Base-by-base conservation (phyloP, 768 basidiomycete species). In the Termitomyces sp. region DNA sequence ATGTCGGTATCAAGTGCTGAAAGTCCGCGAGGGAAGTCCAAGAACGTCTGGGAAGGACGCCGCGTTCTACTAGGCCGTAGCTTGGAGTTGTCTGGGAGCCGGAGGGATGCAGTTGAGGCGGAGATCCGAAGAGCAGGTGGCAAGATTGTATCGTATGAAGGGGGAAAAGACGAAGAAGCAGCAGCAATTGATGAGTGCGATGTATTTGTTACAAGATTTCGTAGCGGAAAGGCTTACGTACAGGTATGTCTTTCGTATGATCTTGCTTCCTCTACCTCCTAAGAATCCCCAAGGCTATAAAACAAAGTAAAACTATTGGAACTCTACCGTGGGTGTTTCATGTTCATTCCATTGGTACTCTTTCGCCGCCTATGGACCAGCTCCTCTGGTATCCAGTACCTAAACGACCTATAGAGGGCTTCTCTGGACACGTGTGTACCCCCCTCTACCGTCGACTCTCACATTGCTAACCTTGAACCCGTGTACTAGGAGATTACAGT, bases 321-420 rank as follows among this genome's bases (percentile, higher is more conserved):
- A 92, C 87, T 0, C 75, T 95, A 3, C 76, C 83, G 1, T 97
- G 94, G 94, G 65, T 96, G 13, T 91, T 92, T 68, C 84, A 88
- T 66, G 86, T 91, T 6, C 80, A 91, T 59, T 78, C 83, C 0
- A 80, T 79, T 1, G 85, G 87, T 2, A 70, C 79, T 0, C 65
- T 90, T 4, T 75, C 82, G 9, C 73, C 82, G 5, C 90, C 94
- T 0, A 76, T 84, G 35, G 84, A 89, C 56, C 87, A 91, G 46
- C 76, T 96, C 1, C 72, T 94, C 7, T 94, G 94, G 74, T 96
- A 92, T 67, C 94, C 94, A 0, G 76, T 87, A 30, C 92, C 90
- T 4, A 79, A 74, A 46, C 74, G 72, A 16, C 74, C 76, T 2
- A 82, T 92, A 14, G 78, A 79, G 6, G 83, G 77, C 1, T 88